Evolutionary conservation across 2,329 filamentous ascomycete species (phyloP), one percentile per base, ranked within the genome.

Genomic region (Chlorencoelia australis): DNA sequence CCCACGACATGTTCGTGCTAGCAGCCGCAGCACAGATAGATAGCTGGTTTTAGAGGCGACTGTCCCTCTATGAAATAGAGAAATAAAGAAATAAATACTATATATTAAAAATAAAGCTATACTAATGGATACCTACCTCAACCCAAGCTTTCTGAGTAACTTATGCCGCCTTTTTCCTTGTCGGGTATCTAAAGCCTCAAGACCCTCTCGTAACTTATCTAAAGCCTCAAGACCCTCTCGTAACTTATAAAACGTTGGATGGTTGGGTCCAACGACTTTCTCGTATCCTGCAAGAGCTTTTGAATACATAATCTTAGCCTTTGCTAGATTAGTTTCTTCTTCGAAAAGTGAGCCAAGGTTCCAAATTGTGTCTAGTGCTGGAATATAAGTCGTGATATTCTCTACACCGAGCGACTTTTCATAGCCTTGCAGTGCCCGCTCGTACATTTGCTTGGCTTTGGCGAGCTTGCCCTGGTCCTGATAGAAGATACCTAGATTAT

Each of bases 331-430:
- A 20, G 29, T 11, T 24, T 24, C 7, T 7, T 24, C 7, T 24
- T 24, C 21, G 11, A 57, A 59, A 35, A 39, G 36, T 33, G 15
- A 20, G 15, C 22, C 36, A 17, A 33, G 19, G 11, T 8, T 15
- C 30, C 15, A 33, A n/a, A 39, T 33, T 29, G 17, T 39, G 24
- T 39, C 22, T 11, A 39, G 30, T 18, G 30, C 42, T 21, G 38
- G 34, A 16, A 33, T 30, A 16, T 38, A 60, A 20, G 34, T 45
- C 8, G 17, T 22, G 7, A 28, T 39, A 39, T 39, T 31, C 7
- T 57, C 46, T 11, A 50, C 46, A 24, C 57, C 43, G 7, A 39
- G 9, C 6, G 48, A 28, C 32, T 45, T 50, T 33, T 45, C 52
- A 35, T 54, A 47, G 9, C 46, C 13, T 3, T 40, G 22, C 1